Conservation (phyloP, 257 asterid genomes). For the Solanum chilense region DNA sequence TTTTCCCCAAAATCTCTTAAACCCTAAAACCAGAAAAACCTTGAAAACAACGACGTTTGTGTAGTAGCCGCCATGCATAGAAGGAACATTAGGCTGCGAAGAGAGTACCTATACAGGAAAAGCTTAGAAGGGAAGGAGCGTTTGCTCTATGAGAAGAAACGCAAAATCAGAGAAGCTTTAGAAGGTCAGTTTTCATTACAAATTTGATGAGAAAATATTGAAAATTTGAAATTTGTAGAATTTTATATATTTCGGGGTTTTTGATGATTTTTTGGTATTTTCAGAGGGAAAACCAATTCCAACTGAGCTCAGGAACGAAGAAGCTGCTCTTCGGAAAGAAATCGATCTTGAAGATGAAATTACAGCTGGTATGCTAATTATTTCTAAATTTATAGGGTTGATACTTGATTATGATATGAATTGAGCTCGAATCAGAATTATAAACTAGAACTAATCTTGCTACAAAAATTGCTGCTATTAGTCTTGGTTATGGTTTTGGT, state of each 20-base stretch:
- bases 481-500: neutral
- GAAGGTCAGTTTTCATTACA: constrained; percentile 31
- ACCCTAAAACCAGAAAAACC: neutral
- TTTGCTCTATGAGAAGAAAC: constrained; percentile 76
- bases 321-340: constrained; percentile 83
- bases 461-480: neutral
- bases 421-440: neutral
- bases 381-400: neutral
- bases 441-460: neutral
- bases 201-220: neutral
- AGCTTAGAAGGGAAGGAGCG: constrained; percentile 89
- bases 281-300: constrained; percentile 96
- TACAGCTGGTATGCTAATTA: constrained; percentile 45
- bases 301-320: constrained; percentile 92
- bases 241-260: neutral
- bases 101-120: constrained; percentile 80
- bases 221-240: neutral
- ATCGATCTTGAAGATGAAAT: constrained; percentile 89
- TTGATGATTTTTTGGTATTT: neutral
- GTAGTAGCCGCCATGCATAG: constrained; percentile 45
- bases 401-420: neutral
- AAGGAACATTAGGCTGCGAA: constrained; percentile 67
- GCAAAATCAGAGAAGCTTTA: constrained; percentile 68
- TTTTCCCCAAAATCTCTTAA: neutral
- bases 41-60: neutral